A percentile compares a stretch with the other conserved stretches of the same genome.
These are phyloP conservation scores for Tephrocybe sp. DNA, from an alignment of 768 basidiomycete species.

Conservation along the genomic window DNA sequence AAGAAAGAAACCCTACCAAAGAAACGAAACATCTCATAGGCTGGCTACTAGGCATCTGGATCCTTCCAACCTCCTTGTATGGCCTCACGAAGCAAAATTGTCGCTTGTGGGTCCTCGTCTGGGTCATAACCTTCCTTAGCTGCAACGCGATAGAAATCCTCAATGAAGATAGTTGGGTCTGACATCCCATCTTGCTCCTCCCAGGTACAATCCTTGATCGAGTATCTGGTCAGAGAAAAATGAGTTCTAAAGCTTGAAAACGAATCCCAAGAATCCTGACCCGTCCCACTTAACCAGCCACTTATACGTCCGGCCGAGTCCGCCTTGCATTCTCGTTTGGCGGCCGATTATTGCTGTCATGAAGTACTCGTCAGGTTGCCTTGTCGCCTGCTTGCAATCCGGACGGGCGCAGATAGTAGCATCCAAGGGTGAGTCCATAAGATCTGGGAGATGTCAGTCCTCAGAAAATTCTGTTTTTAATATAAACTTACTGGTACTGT, in stretches of 20 bases:
- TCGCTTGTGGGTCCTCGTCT: slow-evolving; percentile 19
- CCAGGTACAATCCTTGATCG: slow-evolving; percentile 32
- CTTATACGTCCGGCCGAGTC: slow-evolving; percentile 17
- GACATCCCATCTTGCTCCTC: slow-evolving; percentile 27
- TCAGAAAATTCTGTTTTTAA: not conserved
- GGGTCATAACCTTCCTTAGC: slow-evolving; percentile 25
- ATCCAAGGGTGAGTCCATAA: not conserved
- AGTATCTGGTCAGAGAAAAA: slow-evolving; percentile 25
- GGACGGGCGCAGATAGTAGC: slow-evolving; percentile 23
- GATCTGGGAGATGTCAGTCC: slow-evolving; percentile 10
- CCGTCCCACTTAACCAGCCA: slow-evolving; percentile 42
- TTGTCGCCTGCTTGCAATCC: slow-evolving; percentile 22
- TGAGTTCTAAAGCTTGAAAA: not conserved
- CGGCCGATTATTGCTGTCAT: slow-evolving; percentile 35
- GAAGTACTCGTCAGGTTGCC: slow-evolving; percentile 21
- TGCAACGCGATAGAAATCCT: slow-evolving; percentile 27
- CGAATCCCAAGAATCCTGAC: slow-evolving; percentile 19
- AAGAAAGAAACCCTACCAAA: too few species aligned
- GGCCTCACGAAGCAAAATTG: slow-evolving; percentile 30
- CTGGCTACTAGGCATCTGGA: slow-evolving; percentile 8
- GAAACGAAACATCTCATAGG: too few species aligned
- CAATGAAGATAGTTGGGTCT: slow-evolving; percentile 25
- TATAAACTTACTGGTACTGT: slow-evolving; percentile 15
- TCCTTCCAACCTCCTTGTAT: slow-evolving; percentile 27
- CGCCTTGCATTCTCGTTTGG: slow-evolving; percentile 21